Percentiles rank a stretch among this genome's conserved stretches.
phyloP scores from a whole-genome alignment of 2,329 filamentous ascomycete genomes.

The Arthrobotrys conoides region DNA sequence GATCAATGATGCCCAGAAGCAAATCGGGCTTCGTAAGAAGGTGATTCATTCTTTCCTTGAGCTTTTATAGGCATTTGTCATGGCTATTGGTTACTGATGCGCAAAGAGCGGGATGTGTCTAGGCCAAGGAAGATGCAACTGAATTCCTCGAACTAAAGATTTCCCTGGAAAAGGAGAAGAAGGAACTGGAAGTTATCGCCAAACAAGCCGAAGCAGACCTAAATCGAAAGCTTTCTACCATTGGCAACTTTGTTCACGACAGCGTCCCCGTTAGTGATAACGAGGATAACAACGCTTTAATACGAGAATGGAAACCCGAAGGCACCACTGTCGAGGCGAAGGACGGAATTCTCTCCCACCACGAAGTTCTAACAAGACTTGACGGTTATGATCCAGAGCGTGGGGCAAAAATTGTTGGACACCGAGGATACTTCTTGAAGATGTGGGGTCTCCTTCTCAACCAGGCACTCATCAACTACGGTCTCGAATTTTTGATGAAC shows the following conservation, averaged over 20 bases:
- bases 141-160: slow-evolving; percentile 84
- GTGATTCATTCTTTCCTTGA: slow-evolving; percentile 5
- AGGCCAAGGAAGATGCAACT: slow-evolving; percentile 80
- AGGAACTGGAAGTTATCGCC: slow-evolving; percentile 80
- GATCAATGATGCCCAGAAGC: slow-evolving; percentile 90
- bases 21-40: slow-evolving; percentile 66
- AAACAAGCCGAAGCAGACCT: slow-evolving; percentile 81
- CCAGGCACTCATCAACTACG: slow-evolving; percentile 94
- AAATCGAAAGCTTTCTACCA: slow-evolving; percentile 82
- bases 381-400: slow-evolving; percentile 94
- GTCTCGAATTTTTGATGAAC: slow-evolving; percentile 83
- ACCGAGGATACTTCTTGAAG: slow-evolving; percentile 92
- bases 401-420: slow-evolving; percentile 92
- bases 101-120: neutral
- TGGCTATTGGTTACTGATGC: neutral
- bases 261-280: slow-evolving; percentile 86
- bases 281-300: slow-evolving; percentile 86
- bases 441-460: slow-evolving; percentile 92
- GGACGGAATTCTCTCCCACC: slow-evolving; percentile 84
- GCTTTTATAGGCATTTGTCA: neutral
- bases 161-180: slow-evolving; percentile 84
- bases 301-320: slow-evolving; percentile 85
- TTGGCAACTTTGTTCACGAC: slow-evolving; percentile 93
- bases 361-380: slow-evolving; percentile 89
- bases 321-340: slow-evolving; percentile 81